phyloP scores from a whole-genome alignment of 2,329 filamentous ascomycete species.

The Apiospora sp. region DNA sequence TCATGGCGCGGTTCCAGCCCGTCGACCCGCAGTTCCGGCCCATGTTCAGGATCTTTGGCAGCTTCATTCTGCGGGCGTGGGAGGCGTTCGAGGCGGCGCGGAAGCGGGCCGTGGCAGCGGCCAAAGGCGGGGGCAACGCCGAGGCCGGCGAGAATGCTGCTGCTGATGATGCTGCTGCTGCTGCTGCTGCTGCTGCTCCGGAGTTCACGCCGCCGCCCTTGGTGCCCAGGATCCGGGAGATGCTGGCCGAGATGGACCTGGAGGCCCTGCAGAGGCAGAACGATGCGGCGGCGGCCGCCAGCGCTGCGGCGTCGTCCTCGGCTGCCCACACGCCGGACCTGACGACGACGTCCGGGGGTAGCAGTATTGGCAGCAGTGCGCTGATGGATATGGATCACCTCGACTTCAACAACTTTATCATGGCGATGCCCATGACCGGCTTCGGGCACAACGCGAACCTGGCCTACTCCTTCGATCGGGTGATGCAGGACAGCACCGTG shows the following conservation, averaged over 20 bases:
- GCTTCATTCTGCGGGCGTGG: constrained; percentile 17
- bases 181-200: background rate
- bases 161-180: too few species aligned
- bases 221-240: background rate
- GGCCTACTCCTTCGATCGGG: background rate
- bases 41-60: constrained; percentile 15
- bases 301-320: background rate
- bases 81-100: constrained; percentile 9
- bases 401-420: background rate
- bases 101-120: background rate
- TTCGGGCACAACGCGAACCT: background rate
- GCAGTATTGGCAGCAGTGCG: background rate
- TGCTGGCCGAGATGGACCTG: background rate
- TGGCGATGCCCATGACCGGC: background rate
- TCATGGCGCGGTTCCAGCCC: constrained; percentile 26
- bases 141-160: background rate
- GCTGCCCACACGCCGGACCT: background rate
- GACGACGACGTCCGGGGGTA: background rate
- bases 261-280: background rate
- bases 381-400: background rate
- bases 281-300: background rate
- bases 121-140: background rate
- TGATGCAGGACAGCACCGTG: background rate
- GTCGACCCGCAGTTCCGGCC: background rate
- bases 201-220: background rate